Percentiles rank a stretch among this genome's conserved stretches.
These are phyloP conservation scores for Dipodascus albidus DNA, from an alignment of 805 yeast species.

Conservation along the genomic window DNA sequence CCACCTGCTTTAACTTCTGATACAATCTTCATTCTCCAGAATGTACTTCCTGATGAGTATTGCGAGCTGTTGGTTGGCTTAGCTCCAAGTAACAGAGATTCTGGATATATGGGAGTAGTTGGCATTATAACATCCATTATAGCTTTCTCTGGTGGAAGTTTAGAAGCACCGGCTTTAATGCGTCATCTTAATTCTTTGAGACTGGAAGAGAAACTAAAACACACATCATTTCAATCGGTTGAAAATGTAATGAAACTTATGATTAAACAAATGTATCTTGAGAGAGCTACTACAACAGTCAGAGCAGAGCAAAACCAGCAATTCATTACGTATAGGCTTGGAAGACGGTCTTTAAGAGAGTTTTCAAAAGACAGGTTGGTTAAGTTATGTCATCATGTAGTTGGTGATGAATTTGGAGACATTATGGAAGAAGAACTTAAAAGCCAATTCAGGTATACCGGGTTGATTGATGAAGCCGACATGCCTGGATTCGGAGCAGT, in stretches of 20 bases:
- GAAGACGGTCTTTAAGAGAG: not conserved
- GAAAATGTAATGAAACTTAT: not conserved
- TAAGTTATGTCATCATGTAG: not conserved
- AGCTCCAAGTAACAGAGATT: not conserved
- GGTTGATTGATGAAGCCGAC: not conserved
- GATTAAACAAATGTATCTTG: not conserved
- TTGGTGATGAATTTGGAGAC: not conserved
- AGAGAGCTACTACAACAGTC: not conserved
- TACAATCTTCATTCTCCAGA: not conserved
- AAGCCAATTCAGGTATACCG: not conserved
- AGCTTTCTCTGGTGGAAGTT: slow-evolving; percentile 3
- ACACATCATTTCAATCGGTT: not conserved
- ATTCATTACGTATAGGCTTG: not conserved
- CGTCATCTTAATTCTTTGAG: not conserved
- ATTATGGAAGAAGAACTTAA: not conserved
- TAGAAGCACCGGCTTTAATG: not conserved
- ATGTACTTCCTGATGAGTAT: slow-evolving; percentile 2
- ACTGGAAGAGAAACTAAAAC: not conserved
- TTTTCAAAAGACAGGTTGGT: not conserved
- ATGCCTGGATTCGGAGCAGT: not conserved
- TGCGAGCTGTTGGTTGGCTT: not conserved
- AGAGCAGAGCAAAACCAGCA: not conserved
- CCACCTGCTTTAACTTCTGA: not conserved
- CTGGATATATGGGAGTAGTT: slow-evolving; percentile 1
- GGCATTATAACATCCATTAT: slow-evolving; percentile 2